These are phyloP conservation scores for Schizonepeta tenuifolia DNA, from an alignment of 257 asterid species.

Conservation along the genomic window DNA sequence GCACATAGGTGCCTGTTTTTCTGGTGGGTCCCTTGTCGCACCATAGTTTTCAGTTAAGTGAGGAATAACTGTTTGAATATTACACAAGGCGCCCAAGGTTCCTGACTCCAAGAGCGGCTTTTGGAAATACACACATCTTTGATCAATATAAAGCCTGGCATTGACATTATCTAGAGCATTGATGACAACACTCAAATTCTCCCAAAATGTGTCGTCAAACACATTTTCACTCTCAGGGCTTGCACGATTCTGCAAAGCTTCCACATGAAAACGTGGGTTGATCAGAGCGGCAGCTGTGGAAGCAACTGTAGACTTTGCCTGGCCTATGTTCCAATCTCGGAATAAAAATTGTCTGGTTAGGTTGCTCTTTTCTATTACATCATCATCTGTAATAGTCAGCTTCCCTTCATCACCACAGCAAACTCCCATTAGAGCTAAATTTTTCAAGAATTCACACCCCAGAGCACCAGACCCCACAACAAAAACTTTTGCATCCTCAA, in stretches of 20 bases:
- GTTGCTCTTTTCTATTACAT: slow-evolving; percentile 92
- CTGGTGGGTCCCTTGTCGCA: slow-evolving; percentile 91
- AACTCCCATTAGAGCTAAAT: slow-evolving; percentile 91
- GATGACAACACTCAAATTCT: slow-evolving; percentile 69
- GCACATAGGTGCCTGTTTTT: slow-evolving; percentile 96
- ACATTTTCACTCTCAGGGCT: slow-evolving; percentile 84
- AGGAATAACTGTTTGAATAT: slow-evolving; percentile 86
- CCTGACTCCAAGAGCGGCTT: slow-evolving; percentile 93
- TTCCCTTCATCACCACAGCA: slow-evolving; percentile 75
- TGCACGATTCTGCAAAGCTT: slow-evolving; percentile 90
- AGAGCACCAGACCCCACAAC: slow-evolving; percentile 92
- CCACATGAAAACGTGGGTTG: slow-evolving; percentile 61
- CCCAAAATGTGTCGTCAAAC: slow-evolving; percentile 82
- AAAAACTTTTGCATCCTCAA: slow-evolving; percentile 76
- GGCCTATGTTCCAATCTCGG: slow-evolving; percentile 95
- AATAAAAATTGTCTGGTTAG: slow-evolving; percentile 91
- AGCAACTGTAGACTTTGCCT: slow-evolving; percentile 92
- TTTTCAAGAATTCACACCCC: slow-evolving; percentile 90
- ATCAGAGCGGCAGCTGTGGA: slow-evolving; percentile 76
- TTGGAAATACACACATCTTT: slow-evolving; percentile 88
- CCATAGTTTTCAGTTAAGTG: slow-evolving; percentile 91
- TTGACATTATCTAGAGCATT: slow-evolving; percentile 92
- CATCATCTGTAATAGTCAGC: slow-evolving; percentile 82
- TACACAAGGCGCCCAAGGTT: slow-evolving; percentile 90
- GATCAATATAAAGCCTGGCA: slow-evolving; percentile 90